phyloP scores from a whole-genome alignment of 495 filamentous ascomycete species.

The Halenospora varia region DNA sequence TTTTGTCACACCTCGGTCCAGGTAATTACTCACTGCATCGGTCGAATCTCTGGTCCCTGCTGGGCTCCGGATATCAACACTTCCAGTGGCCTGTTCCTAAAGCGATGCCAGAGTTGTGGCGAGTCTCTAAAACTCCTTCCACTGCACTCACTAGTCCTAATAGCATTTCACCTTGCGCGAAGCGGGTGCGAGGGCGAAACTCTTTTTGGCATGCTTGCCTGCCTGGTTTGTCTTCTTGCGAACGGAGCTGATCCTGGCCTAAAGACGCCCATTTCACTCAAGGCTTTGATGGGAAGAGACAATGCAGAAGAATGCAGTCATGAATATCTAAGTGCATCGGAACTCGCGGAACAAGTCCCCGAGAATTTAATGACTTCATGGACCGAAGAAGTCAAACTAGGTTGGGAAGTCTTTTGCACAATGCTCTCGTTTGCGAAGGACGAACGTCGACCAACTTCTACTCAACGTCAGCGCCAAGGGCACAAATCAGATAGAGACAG shows the following conservation, averaged over 20 bases:
- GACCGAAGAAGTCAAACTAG: slow-evolving; percentile 6
- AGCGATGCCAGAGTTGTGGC: slow-evolving; percentile 27
- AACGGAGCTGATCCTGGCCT: slow-evolving; percentile 20
- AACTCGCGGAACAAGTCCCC: slow-evolving; percentile 11
- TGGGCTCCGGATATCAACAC: slow-evolving; percentile 27
- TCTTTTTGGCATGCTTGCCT: slow-evolving; percentile 37
- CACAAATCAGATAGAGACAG: slow-evolving; percentile 1
- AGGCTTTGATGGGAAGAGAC: slow-evolving; percentile 6
- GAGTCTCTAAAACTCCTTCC: slow-evolving; percentile 31
- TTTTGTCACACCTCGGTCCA: slow-evolving; percentile 41
- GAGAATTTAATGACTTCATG: slow-evolving; percentile 6
- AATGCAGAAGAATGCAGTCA: slow-evolving; percentile 4
- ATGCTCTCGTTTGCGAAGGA: slow-evolving; percentile 9
- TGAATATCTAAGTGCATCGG: slow-evolving; percentile 1
- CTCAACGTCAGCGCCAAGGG: neutral
- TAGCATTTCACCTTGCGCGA: slow-evolving; percentile 31
- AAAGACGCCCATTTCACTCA: slow-evolving; percentile 17
- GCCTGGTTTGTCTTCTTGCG: slow-evolving; percentile 33
- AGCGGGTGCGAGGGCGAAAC: slow-evolving; percentile 31
- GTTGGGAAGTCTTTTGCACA: slow-evolving; percentile 15
- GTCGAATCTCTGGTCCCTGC: slow-evolving; percentile 23
- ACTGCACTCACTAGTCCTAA: slow-evolving; percentile 33
- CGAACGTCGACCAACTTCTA: neutral
- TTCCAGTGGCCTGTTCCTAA: slow-evolving; percentile 34
- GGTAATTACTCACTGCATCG: slow-evolving; percentile 33